Evolutionary conservation across 257 asterid genomes (phyloP), one percentile per base, ranked within the genome.

Genomic region (Schizonepeta tenuifolia): DNA sequence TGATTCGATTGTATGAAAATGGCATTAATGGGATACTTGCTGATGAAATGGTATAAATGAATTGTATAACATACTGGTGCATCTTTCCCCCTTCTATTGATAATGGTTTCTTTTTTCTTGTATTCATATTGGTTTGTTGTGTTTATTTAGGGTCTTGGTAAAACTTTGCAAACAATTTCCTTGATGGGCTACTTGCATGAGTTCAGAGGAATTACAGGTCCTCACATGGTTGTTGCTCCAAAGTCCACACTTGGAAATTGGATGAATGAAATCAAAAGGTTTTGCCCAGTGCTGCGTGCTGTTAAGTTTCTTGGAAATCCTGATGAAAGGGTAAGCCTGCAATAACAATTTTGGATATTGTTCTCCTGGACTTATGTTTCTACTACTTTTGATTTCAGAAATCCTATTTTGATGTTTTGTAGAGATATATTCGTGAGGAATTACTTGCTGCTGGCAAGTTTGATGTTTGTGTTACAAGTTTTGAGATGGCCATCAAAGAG

Each of bases 141-240:
- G 18, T 65, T 64, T 12, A 44, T 49, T 67, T 43, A 95, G 99
- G 99, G 99, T 40, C 95, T 95, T 58, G 99, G 99, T 53, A 95
- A 95, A 84, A 95, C 99, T 2, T 82, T 95, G 86, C 98, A 95
- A 86, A 95, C 99, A 70, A 95, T 95, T 62, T 95, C 99, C 20
- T 88, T 95, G 85, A 54, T 95, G 80, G 99, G 98, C 24, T 95
- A 95, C 81, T 89, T 95, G 78, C 91, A 87, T 54, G 99, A 95
- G 79, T 95, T 90, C 79, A 86, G 96, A 83, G 98, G 98, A 75
- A 95, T 95, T 74, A 95, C 97, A 49, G 99, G 98, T 55, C 99
- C 99, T 65, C 99, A 95, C 82, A 95, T 95, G 99, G 99, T 95
- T 77, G 99, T 92, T 80, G 96, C 99, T 60, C 99, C 99, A 8